Conservation (phyloP, 2,329 filamentous ascomycete species). For the Eutypa lata region DNA sequence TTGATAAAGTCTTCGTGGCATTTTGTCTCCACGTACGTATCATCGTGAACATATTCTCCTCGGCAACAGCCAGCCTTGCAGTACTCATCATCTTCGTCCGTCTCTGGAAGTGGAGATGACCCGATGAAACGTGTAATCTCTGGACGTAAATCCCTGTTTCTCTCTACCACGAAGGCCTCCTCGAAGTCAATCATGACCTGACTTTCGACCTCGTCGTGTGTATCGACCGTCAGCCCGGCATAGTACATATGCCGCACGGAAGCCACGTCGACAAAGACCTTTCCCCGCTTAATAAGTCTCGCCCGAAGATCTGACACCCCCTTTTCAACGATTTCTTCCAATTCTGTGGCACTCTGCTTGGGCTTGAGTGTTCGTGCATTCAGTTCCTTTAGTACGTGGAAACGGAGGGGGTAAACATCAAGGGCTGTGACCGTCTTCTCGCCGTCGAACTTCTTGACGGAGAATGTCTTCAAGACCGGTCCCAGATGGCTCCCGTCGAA, state of each 20-base stretch:
- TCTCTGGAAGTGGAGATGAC: background rate
- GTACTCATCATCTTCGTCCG: background rate
- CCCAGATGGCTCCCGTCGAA: constrained; percentile 30
- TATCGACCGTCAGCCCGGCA: constrained; percentile 17
- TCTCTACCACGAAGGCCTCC: constrained; percentile 12
- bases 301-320: constrained; percentile 2
- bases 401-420: constrained; percentile 22
- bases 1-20: background rate
- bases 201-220: constrained; percentile 27
- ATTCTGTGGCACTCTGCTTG: background rate
- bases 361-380: background rate
- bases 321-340: background rate
- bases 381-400: background rate
- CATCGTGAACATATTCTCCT: background rate
- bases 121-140: background rate
- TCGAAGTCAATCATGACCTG: constrained; percentile 31
- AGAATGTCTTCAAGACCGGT: constrained; percentile 19
- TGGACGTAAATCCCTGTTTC: background rate
- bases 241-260: constrained; percentile 26
- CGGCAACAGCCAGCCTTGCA: background rate
- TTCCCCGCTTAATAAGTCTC: constrained; percentile 16
- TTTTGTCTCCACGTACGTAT: background rate
- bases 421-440: constrained; percentile 21
- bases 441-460: constrained; percentile 22
- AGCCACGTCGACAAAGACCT: constrained; percentile 15